A percentile compares a stretch with the other conserved stretches of the same genome.
Conservation (phyloP, 2,329 filamentous ascomycete genomes). For the Neonectria neomacrospora region DNA sequence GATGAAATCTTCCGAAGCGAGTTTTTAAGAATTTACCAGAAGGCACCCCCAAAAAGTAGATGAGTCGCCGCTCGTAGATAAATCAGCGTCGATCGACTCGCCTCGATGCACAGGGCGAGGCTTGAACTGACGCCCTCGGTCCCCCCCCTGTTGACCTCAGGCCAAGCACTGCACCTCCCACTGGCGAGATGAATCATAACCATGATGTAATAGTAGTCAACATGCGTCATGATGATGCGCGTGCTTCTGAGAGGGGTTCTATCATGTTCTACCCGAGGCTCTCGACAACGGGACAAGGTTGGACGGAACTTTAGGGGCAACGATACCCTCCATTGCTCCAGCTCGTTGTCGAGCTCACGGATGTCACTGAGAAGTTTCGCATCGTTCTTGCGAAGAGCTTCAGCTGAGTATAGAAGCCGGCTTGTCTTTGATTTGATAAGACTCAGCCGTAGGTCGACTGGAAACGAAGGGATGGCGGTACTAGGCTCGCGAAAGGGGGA, state of each 20-base stretch:
- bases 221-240: conserved; percentile 59
- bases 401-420: conserved; percentile 60
- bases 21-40: conserved; percentile 52
- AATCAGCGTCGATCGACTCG: conserved; percentile 62
- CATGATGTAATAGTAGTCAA: conserved; percentile 66
- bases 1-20: neutral
- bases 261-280: neutral
- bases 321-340: conserved; percentile 63
- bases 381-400: conserved; percentile 60
- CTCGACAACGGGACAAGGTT: conserved; percentile 52
- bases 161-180: conserved; percentile 53
- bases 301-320: conserved; percentile 57
- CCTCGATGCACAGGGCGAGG: conserved; percentile 62
- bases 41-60: conserved; percentile 56
- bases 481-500: neutral
- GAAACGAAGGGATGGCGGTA: conserved; percentile 46
- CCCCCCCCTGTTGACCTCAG: neutral
- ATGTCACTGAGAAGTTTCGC: conserved; percentile 64
- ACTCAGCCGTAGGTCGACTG: conserved; percentile 59
- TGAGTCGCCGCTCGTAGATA: conserved; percentile 56
- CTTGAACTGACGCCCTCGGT: conserved; percentile 59
- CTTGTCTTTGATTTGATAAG: conserved; percentile 62
- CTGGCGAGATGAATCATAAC: conserved; percentile 65
- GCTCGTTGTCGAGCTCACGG: conserved; percentile 64
- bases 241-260: conserved; percentile 41